These are phyloP conservation scores for Solanum rostratum DNA, from an alignment of 257 asterid genomes.

Conservation along the genomic window DNA sequence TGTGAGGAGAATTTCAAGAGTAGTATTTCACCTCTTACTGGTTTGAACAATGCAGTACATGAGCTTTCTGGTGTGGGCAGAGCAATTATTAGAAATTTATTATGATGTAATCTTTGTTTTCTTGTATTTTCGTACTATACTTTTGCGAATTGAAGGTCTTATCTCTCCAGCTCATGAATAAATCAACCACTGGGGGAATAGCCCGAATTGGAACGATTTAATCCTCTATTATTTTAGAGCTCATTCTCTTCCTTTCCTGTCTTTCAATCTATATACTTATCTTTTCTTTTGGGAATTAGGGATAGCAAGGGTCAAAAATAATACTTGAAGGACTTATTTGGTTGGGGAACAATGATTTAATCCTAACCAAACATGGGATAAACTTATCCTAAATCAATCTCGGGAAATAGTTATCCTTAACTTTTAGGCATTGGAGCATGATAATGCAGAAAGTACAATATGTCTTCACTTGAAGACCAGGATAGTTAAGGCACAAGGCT, in stretches of 20 bases:
- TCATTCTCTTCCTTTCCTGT: not conserved
- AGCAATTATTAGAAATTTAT: slow-evolving; percentile 25
- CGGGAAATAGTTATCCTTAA: not conserved
- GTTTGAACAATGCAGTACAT: slow-evolving; percentile 11
- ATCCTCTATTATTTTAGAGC: not conserved
- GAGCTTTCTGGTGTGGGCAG: slow-evolving; percentile 34
- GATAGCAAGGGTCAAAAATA: not conserved
- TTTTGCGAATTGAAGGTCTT: not conserved
- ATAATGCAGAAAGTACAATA: not conserved
- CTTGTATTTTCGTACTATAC: not conserved
- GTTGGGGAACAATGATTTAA: not conserved
- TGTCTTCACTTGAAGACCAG: not conserved
- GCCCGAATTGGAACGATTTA: not conserved
- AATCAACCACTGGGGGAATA: not conserved
- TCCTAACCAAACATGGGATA: not conserved
- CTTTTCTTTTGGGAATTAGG: not conserved
- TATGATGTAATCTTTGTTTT: not conserved
- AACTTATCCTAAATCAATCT: not conserved
- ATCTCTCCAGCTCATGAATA: not conserved
- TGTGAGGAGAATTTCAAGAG: slow-evolving; percentile 8
- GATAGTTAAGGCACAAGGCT: not conserved
- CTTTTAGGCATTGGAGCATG: not conserved
- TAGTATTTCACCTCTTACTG: slow-evolving; percentile 2
- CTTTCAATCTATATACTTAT: not conserved
- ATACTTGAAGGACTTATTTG: not conserved